Conservation (phyloP, 2,329 filamentous ascomycete genomes). For the Cryphonectria nitschkei region DNA sequence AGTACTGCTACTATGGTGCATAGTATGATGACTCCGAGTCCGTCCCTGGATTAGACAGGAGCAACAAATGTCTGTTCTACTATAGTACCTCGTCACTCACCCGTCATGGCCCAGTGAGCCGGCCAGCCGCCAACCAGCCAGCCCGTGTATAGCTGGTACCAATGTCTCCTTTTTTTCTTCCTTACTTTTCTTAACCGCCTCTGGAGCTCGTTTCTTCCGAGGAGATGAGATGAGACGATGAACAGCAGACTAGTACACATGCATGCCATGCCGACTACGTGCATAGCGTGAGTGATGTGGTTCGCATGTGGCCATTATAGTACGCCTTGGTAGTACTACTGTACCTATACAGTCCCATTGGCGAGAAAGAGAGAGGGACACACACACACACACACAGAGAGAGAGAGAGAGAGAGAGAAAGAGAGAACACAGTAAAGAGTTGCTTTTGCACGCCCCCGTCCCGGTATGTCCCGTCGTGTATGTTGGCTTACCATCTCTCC, state of each 20-base stretch:
- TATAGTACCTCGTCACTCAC: not conserved
- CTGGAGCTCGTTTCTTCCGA: not conserved
- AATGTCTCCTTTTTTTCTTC: not conserved
- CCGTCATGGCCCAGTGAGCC: no score
- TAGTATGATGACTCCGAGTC: not conserved
- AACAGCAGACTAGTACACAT: not conserved
- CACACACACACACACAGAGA: no score
- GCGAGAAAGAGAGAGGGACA: no score
- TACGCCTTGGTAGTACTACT: not conserved
- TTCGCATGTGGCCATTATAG: constrained; percentile 3
- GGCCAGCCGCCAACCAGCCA: not conserved
- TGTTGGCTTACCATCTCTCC: not conserved
- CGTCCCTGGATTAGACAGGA: not conserved
- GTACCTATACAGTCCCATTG: no score
- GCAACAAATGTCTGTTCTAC: not conserved
- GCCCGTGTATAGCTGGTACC: not conserved
- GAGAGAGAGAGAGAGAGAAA: no score
- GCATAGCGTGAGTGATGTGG: not conserved
- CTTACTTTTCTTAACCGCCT: not conserved
- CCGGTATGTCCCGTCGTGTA: not conserved
- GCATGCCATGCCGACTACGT: not conserved
- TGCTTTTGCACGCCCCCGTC: not conserved
- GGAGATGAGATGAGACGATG: not conserved
- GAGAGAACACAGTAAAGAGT: no score
- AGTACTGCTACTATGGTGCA: not conserved